Base-by-base conservation (phyloP, 1,284 basidiomycete genomes). In the Amylostereum areolatum region DNA sequence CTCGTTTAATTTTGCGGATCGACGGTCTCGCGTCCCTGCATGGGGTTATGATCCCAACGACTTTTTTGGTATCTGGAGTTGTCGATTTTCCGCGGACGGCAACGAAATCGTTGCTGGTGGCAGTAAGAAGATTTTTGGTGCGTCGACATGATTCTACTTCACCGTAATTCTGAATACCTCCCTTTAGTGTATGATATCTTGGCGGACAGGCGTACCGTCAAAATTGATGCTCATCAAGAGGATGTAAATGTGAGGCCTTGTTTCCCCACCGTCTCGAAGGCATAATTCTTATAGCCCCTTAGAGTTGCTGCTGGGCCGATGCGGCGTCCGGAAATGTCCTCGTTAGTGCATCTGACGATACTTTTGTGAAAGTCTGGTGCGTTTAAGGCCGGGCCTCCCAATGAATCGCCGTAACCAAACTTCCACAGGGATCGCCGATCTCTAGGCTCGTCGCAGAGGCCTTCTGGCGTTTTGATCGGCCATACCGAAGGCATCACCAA, bases 401-500 rank as follows among this genome's bases (percentile, higher is more conserved):
- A 5, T 10, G 3, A 30, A n/a, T 42, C 12, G 25, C 24, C 28
- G 32, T 8, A 6, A 41, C 7, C 28, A 18, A 30, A 30, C 8
- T 6, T 29, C 46, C 48, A 24, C 50, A 92, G 89, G 91, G 96
- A 99, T 66, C 83, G 97, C 46, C 83, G 97, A 27, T 96, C 92
- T 1, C 70, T 99, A 24, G 82, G 85, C 8, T 73, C 77, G 4
- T 87, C 88, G 2, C 77, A 74, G 43, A 92, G 88, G 56, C 92
- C 96, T 2, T 92, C 93, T 0, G 96, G 96, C 28, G 88, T 95
- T 0, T 77, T 99, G 1, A 85, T 93, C 25, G 96, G 97, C 0
- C 96, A 98, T 52, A 97, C 94, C 0, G 94, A 97, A 62, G 94
- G 93, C 33, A 87, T 97, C 55, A 93, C 93, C 4, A 89, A 90